These are phyloP conservation scores for Hymenoscyphus occultus DNA, from an alignment of 2,329 filamentous ascomycete species.

Conservation along the genomic window DNA sequence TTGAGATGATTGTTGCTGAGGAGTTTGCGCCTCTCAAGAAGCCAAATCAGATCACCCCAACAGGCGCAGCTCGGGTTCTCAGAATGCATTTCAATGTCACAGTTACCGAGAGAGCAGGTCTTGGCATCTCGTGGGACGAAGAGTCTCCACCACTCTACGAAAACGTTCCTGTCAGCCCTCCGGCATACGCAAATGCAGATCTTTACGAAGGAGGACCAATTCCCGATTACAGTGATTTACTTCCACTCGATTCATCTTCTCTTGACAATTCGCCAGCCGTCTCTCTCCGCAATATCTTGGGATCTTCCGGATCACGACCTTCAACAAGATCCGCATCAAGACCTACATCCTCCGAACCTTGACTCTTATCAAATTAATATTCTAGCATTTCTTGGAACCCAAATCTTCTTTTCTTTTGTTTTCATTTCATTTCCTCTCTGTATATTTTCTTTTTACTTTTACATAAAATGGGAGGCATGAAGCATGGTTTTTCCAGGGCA, in stretches of 20 bases:
- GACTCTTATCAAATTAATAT: neutral
- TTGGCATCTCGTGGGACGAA: slow-evolving; percentile 96
- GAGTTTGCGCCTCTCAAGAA: slow-evolving; percentile 76
- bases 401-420: neutral
- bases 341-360: neutral
- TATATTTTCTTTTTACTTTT: neutral
- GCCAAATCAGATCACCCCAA: slow-evolving; percentile 70
- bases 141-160: slow-evolving; percentile 92
- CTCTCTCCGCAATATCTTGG: neutral
- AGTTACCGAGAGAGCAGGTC: slow-evolving; percentile 86
- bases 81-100: slow-evolving; percentile 85
- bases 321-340: neutral
- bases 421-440: neutral
- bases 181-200: slow-evolving; percentile 51
- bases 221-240: slow-evolving; percentile 34
- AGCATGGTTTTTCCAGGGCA: slow-evolving; percentile 4
- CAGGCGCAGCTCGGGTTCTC: slow-evolving; percentile 84
- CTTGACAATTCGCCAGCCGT: neutral
- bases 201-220: slow-evolving; percentile 29
- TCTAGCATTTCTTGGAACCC: neutral
- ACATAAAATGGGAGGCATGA: neutral
- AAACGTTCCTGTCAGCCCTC: slow-evolving; percentile 85
- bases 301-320: neutral
- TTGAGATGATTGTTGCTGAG: slow-evolving; percentile 92
- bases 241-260: slow-evolving; percentile 20